Evolutionary conservation across 2,329 filamentous ascomycete species (phyloP), one percentile per base, ranked within the genome.

Genomic region (Neonectria sp.): DNA sequence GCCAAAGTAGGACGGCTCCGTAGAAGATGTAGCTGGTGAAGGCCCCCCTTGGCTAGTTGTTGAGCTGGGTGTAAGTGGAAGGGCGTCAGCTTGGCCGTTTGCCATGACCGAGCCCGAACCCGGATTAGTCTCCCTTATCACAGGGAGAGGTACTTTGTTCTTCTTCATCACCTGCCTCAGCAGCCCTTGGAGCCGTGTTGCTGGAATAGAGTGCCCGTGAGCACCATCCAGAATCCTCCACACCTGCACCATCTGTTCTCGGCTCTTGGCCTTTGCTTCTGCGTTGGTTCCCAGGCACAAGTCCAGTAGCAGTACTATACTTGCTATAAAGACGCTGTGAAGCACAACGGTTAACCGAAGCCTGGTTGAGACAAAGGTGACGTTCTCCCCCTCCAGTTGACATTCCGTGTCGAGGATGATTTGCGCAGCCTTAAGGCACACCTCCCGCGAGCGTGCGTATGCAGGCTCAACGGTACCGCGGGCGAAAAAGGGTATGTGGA

Each of bases 401-500:
- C 74, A 68, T 65, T 81, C 78, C 1, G 75, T 72, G 17, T 75
- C 71, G 49, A 81, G 74, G 35, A 81, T 77, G 52, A 71, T 69
- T 33, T 75, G 72, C 9, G 79, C 79, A 15, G 77, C 75, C 46
- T 75, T 70, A 31, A 81, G 73, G 63, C 79, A 80, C 15, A 75
- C 75, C 6, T 73, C 69, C 11, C 77, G 73, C 7, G 79, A 81
- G 57, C 75, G 77, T 12, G 78, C 72, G 60, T 77, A 81, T 4
- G 68, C 62, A 43, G 79, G 75, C 35, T 81, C 79, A 1, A 80
- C 72, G 6, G 78, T 75, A 4, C 79, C 79, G 29, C 78, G 76
- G 3, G 78, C 78, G 8, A 81, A 65, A 58, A 77, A 81, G 6
- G 79, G 79, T 8, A 81, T 73, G 57, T 81, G 79, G 11, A 81